Evolutionary conservation across 2,329 filamentous ascomycete genomes (phyloP).

Genomic region (Botrytis sinoallii): DNA sequence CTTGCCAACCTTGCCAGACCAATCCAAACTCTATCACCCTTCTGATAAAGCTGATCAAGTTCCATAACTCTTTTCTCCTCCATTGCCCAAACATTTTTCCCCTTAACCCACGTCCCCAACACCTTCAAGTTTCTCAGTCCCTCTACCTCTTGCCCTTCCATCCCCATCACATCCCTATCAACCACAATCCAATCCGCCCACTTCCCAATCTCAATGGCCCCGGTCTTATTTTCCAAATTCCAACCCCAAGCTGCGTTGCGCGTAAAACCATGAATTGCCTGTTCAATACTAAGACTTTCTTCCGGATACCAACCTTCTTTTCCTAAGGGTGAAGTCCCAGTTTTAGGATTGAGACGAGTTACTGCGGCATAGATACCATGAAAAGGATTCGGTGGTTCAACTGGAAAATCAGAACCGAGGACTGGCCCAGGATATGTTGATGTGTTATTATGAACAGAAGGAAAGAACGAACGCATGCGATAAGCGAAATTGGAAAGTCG

Average conservation of each 20-base stretch:
- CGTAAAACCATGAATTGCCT: conserved; percentile 63
- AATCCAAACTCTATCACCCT: not conserved
- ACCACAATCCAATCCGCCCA: conserved; percentile 72
- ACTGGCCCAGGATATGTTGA: conserved; percentile 43
- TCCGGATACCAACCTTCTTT: conserved; percentile 55
- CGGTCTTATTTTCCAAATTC: conserved; percentile 57
- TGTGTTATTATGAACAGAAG: conserved; percentile 33
- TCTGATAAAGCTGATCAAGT: not conserved
- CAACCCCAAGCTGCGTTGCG: conserved; percentile 55
- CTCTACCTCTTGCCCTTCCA: conserved; percentile 37
- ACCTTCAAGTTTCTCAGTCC: conserved; percentile 54
- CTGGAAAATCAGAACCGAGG: conserved; percentile 69
- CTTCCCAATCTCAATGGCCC: conserved; percentile 56
- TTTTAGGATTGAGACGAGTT: conserved; percentile 56
- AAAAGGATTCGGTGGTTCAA: conserved; percentile 66
- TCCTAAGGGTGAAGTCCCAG: conserved; percentile 49
- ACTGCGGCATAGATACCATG: conserved; percentile 68
- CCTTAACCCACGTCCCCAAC: conserved; percentile 66
- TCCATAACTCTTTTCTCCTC: not conserved
- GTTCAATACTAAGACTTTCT: conserved; percentile 55
- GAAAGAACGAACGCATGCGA: conserved; percentile 60
- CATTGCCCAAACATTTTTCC: conserved; percentile 37
- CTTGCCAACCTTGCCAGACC: not conserved
- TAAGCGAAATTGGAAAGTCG: conserved; percentile 59
- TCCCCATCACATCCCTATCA: conserved; percentile 51